These are phyloP conservation scores for Chalaropsis thielavioides DNA, from an alignment of 2,329 filamentous ascomycete species.

Conservation along the genomic window DNA sequence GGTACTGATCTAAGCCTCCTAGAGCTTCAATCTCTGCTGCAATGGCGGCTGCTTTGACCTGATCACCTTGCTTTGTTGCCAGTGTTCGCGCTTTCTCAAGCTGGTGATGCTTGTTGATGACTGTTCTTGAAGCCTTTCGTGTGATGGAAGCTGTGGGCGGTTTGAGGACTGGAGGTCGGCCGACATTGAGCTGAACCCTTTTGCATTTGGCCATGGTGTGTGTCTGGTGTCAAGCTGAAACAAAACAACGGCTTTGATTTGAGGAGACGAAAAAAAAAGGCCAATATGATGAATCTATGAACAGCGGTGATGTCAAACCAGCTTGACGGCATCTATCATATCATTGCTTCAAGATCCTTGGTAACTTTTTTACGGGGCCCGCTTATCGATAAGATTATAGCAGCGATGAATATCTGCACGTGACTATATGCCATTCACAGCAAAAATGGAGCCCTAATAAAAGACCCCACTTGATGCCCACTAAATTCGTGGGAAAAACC, in stretches of 20 bases:
- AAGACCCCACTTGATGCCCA: slow-evolving; percentile 6
- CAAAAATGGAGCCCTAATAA: slow-evolving; percentile 13
- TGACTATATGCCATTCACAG: not conserved
- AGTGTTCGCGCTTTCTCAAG: slow-evolving; percentile 47
- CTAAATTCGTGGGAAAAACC: slow-evolving; percentile 5
- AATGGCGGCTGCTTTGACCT: slow-evolving; percentile 31
- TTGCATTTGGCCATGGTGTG: slow-evolving; percentile 23
- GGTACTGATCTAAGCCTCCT: slow-evolving; percentile 49
- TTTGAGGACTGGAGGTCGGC: slow-evolving; percentile 42
- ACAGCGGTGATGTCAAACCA: not conserved
- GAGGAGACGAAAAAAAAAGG: not conserved
- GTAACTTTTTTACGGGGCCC: slow-evolving; percentile 14
- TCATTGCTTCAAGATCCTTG: not conserved
- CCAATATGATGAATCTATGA: not conserved
- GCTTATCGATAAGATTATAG: slow-evolving; percentile 9
- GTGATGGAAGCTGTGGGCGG: slow-evolving; percentile 35
- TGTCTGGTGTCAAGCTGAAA: not conserved
- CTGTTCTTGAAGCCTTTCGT: slow-evolving; percentile 45
- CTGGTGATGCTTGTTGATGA: slow-evolving; percentile 53
- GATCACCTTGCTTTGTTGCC: slow-evolving; percentile 40
- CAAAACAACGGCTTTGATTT: not conserved
- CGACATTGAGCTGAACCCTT: slow-evolving; percentile 23
- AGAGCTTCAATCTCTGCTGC: slow-evolving; percentile 40
- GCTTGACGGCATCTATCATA: not conserved
- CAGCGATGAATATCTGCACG: not conserved